Conservation (phyloP, 2,329 filamentous ascomycete genomes). For the Fusarium oligoseptatum region DNA sequence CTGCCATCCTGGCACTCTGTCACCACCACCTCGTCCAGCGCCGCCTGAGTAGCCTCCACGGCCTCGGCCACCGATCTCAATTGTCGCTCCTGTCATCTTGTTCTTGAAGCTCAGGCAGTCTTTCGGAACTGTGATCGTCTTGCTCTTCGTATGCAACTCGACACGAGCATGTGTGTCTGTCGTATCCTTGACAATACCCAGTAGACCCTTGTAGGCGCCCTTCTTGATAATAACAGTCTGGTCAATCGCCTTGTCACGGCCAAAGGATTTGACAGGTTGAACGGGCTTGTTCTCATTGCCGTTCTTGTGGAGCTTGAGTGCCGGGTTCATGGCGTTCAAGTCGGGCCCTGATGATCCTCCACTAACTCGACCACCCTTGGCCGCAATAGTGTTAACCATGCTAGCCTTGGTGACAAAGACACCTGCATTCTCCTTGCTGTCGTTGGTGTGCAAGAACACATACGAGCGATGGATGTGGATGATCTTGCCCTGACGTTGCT, state of each 20-base stretch:
- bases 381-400: slow-evolving; percentile 91
- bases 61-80: slow-evolving; percentile 74
- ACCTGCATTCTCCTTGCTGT: slow-evolving; percentile 86
- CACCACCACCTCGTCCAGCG: slow-evolving; percentile 59
- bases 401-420: slow-evolving; percentile 89
- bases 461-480: slow-evolving; percentile 95
- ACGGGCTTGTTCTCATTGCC: slow-evolving; percentile 61
- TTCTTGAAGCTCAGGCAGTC: slow-evolving; percentile 89
- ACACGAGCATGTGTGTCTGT: slow-evolving; percentile 89
- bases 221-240: slow-evolving; percentile 92
- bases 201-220: slow-evolving; percentile 90
- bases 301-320: slow-evolving; percentile 78
- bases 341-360: slow-evolving; percentile 76
- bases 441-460: slow-evolving; percentile 88
- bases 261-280: slow-evolving; percentile 81
- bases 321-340: slow-evolving; percentile 92
- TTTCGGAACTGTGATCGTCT: slow-evolving; percentile 87
- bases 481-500: slow-evolving; percentile 88
- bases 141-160: slow-evolving; percentile 94
- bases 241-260: slow-evolving; percentile 86
- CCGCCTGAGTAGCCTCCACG: slow-evolving; percentile 60
- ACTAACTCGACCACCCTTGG: slow-evolving; percentile 87
- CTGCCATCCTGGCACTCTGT: slow-evolving; percentile 69
- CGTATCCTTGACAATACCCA: slow-evolving; percentile 96
- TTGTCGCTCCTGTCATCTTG: slow-evolving; percentile 80